Evolutionary conservation across 176 grass and related monocot genomes (phyloP).

Genomic region (Oryza australiensis): DNA sequence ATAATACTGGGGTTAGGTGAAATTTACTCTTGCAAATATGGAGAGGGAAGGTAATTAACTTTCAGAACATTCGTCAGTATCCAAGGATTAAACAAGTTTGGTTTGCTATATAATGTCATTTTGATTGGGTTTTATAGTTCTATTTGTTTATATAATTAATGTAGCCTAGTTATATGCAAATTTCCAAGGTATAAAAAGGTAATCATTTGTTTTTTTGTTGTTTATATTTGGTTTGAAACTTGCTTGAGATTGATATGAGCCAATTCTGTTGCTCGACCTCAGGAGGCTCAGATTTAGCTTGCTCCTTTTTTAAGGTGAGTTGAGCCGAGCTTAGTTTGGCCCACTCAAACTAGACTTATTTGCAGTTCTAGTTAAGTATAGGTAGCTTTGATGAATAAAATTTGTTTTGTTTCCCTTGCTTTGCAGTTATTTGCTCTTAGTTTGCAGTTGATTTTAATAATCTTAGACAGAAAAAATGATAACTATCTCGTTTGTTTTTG

Average conservation of each 20-base stretch:
- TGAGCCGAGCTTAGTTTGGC: neutral
- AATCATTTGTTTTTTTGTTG: neutral
- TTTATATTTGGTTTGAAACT: neutral
- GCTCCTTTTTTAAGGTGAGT: neutral
- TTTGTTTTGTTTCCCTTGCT: conserved; percentile 9
- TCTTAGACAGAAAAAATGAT: neutral
- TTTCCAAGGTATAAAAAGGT: neutral
- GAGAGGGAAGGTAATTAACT: neutral
- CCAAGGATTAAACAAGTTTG: neutral
- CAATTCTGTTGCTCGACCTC: neutral
- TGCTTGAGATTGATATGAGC: neutral
- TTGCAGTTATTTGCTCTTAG: neutral
- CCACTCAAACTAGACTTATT: neutral
- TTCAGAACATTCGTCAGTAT: neutral
- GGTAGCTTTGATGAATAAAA: neutral
- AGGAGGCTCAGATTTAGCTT: neutral
- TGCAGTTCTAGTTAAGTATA: neutral
- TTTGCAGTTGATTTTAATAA: neutral
- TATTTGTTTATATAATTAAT: neutral
- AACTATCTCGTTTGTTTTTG: neutral
- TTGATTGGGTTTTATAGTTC: neutral
- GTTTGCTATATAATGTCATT: neutral
- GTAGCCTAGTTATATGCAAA: neutral
- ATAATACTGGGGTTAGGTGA: too few relatives aligned
- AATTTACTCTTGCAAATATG: neutral